These are phyloP conservation scores for Rhodotorula babjevae DNA, from an alignment of 768 basidiomycete species.

Conservation along the genomic window DNA sequence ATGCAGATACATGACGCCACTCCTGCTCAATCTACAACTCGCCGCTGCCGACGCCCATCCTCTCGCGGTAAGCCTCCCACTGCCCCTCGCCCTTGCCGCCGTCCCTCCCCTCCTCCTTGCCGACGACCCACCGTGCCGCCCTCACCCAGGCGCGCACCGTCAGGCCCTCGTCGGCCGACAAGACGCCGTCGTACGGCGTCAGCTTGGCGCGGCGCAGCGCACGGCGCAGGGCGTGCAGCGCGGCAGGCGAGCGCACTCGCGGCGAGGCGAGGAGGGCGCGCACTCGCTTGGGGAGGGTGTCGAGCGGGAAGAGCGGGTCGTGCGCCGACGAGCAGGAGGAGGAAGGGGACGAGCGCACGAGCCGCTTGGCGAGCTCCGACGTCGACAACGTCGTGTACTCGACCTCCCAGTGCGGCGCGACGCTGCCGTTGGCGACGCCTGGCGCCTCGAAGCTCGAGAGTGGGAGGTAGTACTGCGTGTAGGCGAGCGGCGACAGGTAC, in stretches of 20 bases:
- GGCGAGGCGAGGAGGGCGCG: slow-evolving; percentile 55
- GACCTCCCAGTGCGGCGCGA: slow-evolving; percentile 61
- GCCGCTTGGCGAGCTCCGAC: neutral
- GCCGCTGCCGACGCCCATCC: slow-evolving; percentile 65
- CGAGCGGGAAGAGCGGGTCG: slow-evolving; percentile 42
- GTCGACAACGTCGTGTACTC: slow-evolving; percentile 49
- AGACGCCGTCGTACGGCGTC: slow-evolving; percentile 59
- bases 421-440: neutral
- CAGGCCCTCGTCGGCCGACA: slow-evolving; percentile 58
- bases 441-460: neutral
- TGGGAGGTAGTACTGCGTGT: slow-evolving; percentile 63
- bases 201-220: slow-evolving; percentile 48
- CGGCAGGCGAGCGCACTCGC: slow-evolving; percentile 54
- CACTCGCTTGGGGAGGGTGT: neutral
- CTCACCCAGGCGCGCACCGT: slow-evolving; percentile 70
- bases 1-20: neutral
- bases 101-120: slow-evolving; percentile 55
- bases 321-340: no score
- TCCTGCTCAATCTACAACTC: slow-evolving; percentile 15
- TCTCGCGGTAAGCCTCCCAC: slow-evolving; percentile 61
- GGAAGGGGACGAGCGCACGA: neutral
- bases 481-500: slow-evolving; percentile 71
- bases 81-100: slow-evolving; percentile 53
- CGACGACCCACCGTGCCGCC: slow-evolving; percentile 59
- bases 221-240: slow-evolving; percentile 47